Percentiles rank a stretch among this genome's conserved stretches.
phyloP scores from a whole-genome alignment of 768 basidiomycete species.

The Cytidiella melzeri region DNA sequence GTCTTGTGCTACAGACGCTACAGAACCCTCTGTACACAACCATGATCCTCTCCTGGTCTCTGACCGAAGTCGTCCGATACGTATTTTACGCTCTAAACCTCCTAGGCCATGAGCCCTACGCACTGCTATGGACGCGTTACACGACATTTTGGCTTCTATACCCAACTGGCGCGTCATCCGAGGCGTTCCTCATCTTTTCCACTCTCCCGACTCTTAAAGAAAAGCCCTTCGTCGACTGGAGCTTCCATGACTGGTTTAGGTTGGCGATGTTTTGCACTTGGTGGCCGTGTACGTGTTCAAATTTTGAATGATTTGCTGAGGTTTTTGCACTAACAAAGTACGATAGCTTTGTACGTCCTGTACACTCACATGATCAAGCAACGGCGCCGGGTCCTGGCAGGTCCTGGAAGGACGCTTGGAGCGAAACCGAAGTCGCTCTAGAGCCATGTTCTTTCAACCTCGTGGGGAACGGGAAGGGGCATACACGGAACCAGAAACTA shows the following conservation, averaged over 20 bases:
- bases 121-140: slow-evolving; percentile 74
- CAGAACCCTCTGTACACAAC: slow-evolving; percentile 75
- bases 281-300: slow-evolving; percentile 72
- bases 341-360: slow-evolving; percentile 44
- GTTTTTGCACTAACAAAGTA: neutral
- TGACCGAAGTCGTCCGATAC: slow-evolving; percentile 91
- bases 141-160: slow-evolving; percentile 93
- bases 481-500: too few relatives aligned
- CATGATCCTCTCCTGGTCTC: slow-evolving; percentile 91
- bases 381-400: slow-evolving; percentile 44
- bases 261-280: slow-evolving; percentile 66
- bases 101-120: slow-evolving; percentile 40
- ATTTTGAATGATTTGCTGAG: neutral
- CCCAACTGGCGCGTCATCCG: slow-evolving; percentile 85
- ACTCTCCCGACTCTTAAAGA: slow-evolving; percentile 47
- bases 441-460: too few relatives aligned
- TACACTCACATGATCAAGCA: slow-evolving; percentile 57
- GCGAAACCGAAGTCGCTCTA: slow-evolving; percentile 29
- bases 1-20: slow-evolving; percentile 42
- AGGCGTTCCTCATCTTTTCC: slow-evolving; percentile 77
- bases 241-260: slow-evolving; percentile 49
- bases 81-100: slow-evolving; percentile 74
- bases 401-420: slow-evolving; percentile 28
- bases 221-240: slow-evolving; percentile 42
- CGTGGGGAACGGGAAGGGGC: too few relatives aligned